A percentile compares a stretch with the other conserved stretches of the same genome.
Evolutionary conservation across 768 basidiomycete species (phyloP).

Genomic region (Exidia glandulosa): DNA sequence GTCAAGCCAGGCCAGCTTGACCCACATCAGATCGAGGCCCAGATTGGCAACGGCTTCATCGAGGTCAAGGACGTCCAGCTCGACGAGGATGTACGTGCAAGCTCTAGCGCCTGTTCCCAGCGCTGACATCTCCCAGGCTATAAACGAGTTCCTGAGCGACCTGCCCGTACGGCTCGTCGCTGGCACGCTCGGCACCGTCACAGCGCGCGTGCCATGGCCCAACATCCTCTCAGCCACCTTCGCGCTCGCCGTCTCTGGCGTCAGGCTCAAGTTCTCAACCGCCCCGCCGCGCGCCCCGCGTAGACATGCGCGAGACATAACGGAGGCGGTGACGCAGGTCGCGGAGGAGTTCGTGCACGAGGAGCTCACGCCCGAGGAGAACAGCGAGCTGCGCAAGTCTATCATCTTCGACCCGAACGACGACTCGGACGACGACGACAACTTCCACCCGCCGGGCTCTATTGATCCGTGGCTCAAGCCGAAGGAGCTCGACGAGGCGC

Average conservation of each 20-base stretch:
- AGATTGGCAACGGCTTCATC: conserved; percentile 84
- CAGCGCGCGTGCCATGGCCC: conserved; percentile 74
- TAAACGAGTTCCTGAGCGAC: conserved; percentile 55
- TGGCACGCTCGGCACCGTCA: conserved; percentile 64
- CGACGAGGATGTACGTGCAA: conserved; percentile 50
- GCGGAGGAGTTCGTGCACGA: conserved; percentile 82
- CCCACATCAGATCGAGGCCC: conserved; percentile 76
- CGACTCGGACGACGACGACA: conserved; percentile 6
- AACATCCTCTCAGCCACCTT: conserved; percentile 69
- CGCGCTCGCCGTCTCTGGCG: conserved; percentile 55
- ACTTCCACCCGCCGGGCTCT: conserved; percentile 36
- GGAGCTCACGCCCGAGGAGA: conserved; percentile 64
- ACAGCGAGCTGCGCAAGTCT: conserved; percentile 48
- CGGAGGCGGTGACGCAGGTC: conserved; percentile 72
- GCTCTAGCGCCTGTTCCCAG: background rate
- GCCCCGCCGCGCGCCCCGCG: conserved; percentile 21
- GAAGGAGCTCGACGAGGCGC: conserved; percentile 14
- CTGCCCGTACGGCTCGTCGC: conserved; percentile 58
- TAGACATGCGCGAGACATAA: conserved; percentile 36
- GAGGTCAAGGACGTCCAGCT: conserved; percentile 79
- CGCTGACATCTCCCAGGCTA: conserved; percentile 45
- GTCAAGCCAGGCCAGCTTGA: conserved; percentile 87
- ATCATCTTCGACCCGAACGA: conserved; percentile 30
- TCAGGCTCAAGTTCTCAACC: conserved; percentile 47
- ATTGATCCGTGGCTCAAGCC: conserved; percentile 39